Evolutionary conservation across 2,329 filamentous ascomycete genomes (phyloP).

Genomic region (Grosmannia serpens): DNA sequence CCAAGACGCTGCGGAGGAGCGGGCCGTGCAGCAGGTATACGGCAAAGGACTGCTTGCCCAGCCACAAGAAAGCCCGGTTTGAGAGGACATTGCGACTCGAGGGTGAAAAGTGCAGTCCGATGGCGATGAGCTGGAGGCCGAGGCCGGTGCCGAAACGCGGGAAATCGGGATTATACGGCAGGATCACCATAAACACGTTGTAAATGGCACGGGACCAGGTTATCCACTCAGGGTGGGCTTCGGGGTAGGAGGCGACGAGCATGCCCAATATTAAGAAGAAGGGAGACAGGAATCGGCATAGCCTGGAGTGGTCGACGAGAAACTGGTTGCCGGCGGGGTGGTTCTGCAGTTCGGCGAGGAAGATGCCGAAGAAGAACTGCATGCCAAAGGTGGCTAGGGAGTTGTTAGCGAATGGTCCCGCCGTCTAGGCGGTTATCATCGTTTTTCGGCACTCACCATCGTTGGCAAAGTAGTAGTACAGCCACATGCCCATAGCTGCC

Average conservation of each 20-base stretch:
- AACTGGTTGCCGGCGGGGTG: conserved; percentile 35
- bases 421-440: not conserved
- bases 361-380: conserved; percentile 51
- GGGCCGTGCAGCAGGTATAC: conserved; percentile 54
- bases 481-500: conserved; percentile 31
- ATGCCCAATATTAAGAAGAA: conserved; percentile 40
- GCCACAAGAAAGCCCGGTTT: conserved; percentile 44
- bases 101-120: conserved; percentile 41
- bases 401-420: conserved; percentile 5
- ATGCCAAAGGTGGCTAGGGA: conserved; percentile 35
- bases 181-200: conserved; percentile 29
- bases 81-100: conserved; percentile 40
- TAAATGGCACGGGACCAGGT: conserved; percentile 40
- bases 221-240: conserved; percentile 39
- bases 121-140: conserved; percentile 29
- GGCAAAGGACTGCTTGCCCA: conserved; percentile 52
- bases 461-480: conserved; percentile 34
- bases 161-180: conserved; percentile 34
- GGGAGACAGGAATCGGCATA: conserved; percentile 31
- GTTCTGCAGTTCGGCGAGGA: conserved; percentile 48
- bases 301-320: conserved; percentile 30
- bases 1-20: conserved; percentile 45
- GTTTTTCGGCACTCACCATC: conserved; percentile 14
- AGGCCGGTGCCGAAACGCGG: conserved; percentile 28
- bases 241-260: conserved; percentile 48